Evolutionary conservation across 257 asterid species (phyloP).

Genomic region (Pogostemon cablin): DNA sequence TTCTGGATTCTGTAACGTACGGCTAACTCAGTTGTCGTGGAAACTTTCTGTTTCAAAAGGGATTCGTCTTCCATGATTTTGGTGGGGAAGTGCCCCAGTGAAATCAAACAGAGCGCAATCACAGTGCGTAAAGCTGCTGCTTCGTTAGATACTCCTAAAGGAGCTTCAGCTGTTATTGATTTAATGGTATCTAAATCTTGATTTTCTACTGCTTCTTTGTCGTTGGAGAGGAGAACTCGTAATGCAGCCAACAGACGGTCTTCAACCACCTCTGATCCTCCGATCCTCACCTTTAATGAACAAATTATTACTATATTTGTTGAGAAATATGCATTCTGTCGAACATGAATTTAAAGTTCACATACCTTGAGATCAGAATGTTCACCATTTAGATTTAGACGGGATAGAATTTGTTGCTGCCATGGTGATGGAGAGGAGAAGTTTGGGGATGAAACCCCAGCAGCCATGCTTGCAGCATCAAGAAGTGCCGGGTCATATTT

Average conservation of each 20-base stretch:
- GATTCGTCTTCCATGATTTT: slow-evolving; percentile 90
- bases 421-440: slow-evolving; percentile 82
- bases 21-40: slow-evolving; percentile 66
- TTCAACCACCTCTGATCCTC: slow-evolving; percentile 79
- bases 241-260: slow-evolving; percentile 81
- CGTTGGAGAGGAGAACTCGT: slow-evolving; percentile 63
- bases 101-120: slow-evolving; percentile 77
- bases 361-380: slow-evolving; percentile 77
- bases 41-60: slow-evolving; percentile 46
- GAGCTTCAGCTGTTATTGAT: slow-evolving; percentile 60
- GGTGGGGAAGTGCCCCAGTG: slow-evolving; percentile 78
- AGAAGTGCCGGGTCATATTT: slow-evolving; percentile 79
- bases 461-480: slow-evolving; percentile 96
- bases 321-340: background rate
- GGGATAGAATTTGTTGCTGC: slow-evolving; percentile 65
- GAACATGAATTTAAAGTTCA: background rate
- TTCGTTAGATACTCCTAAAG: slow-evolving; percentile 66
- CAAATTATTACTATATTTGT: slow-evolving; percentile 10
- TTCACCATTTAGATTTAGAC: slow-evolving; percentile 63
- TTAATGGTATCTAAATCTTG: slow-evolving; percentile 52
- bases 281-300: slow-evolving; percentile 66
- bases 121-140: slow-evolving; percentile 63
- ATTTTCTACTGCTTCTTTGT: slow-evolving; percentile 55
- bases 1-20: slow-evolving; percentile 70
- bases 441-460: slow-evolving; percentile 68